Evolutionary conservation across 139 green algal species (phyloP), one percentile per base, ranked within the genome.

Genomic region (Eudorina sp.): DNA sequence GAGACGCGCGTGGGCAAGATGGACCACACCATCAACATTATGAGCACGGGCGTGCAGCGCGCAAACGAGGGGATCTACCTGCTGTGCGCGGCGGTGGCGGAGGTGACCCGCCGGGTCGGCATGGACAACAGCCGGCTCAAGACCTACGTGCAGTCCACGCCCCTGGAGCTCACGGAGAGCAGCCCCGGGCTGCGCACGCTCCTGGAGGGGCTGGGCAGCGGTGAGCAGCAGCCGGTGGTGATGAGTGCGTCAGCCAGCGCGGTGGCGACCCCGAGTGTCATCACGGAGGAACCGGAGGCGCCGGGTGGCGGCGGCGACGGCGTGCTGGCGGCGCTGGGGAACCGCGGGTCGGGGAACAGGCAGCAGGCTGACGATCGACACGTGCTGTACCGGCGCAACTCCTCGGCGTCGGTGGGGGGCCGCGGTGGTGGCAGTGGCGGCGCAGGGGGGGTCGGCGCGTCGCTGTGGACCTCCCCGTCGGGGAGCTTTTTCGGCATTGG

Each of bases 41-140:
- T 93, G 53, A 70, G 51, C 41, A 27, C 77, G 0, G 89, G 85
- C 45, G 85, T 90, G 79, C 38, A 83, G 53, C 82, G 82, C 29
- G 88, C 88, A 36, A 91, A 91, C 75, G 81, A 91, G 81, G 88
- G 81, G 62, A 93, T 93, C 55, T 87, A 86, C 83, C 73, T 91
- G 84, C 88, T 93, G 14, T 84, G 86, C 55, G 73, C 74, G 0
- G 82, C 88, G 0, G 84, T 93, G 9, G 76, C 88, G 16, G 90
- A 91, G 23, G 90, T 91, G 43, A 93, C 90, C 0, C 78, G 81
- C n/a, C 81, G 85, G 31, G 89, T 93, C 13, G 90, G 90, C 27
- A 77, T 93, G 77, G 76, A 93, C 78, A 93, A 91, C 88, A 84
- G 53, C 55, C 27, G 64, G 38, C 90, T 93, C n/a, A 74, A 83